phyloP scores from a whole-genome alignment of 345 rosid genomes.

The Boechera divaricarpa region DNA sequence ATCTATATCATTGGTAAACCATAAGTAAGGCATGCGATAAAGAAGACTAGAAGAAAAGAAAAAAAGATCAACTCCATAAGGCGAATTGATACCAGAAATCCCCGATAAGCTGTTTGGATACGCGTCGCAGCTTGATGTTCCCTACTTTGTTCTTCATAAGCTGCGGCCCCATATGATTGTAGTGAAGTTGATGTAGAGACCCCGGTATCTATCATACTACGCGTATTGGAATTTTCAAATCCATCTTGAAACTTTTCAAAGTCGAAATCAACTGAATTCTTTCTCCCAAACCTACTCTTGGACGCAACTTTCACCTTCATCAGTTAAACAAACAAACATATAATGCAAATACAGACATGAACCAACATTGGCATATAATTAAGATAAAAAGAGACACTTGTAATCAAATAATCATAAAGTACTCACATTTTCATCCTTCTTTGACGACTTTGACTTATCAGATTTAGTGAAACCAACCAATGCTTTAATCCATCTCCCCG shows the following conservation, averaged over 20 bases:
- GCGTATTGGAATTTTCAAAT: conserved; percentile 52
- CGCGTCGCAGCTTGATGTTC: conserved; percentile 82
- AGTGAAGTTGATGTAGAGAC: conserved; percentile 61
- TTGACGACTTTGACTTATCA: conserved; percentile 74
- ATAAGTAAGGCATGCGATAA: neutral
- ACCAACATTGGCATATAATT: neutral
- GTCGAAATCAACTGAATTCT: conserved; percentile 66
- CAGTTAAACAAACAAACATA: conserved; percentile 28
- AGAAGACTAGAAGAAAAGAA: neutral
- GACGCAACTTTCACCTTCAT: conserved; percentile 56
- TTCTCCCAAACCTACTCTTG: conserved; percentile 67
- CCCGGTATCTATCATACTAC: conserved; percentile 49
- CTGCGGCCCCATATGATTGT: conserved; percentile 51
- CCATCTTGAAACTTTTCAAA: conserved; percentile 59
- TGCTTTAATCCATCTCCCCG: conserved; percentile 95
- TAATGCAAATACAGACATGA: neutral
- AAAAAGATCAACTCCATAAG: neutral
- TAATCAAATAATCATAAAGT: neutral
- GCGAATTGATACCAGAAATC: conserved; percentile 73
- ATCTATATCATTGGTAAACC: neutral
- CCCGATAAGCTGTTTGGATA: conserved; percentile 93
- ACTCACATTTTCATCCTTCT: conserved; percentile 69
- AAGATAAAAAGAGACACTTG: neutral
- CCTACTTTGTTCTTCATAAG: conserved; percentile 51
- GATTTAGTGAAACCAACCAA: conserved; percentile 82